phyloP scores from a whole-genome alignment of 208 protist species.

The Endotrypanum monterogeii region DNA sequence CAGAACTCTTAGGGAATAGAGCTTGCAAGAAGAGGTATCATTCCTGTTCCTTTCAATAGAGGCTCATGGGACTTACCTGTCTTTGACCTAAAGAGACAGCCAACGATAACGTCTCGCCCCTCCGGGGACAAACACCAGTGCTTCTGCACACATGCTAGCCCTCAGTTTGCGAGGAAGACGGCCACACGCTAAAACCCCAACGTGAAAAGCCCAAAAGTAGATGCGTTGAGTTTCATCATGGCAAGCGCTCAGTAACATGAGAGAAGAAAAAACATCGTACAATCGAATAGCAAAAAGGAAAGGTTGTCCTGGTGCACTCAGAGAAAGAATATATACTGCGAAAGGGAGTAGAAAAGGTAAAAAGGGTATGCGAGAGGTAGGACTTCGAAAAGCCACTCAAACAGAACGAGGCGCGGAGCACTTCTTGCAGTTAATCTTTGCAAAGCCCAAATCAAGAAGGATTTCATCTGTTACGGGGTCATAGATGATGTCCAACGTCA shows the following conservation, averaged over 20 bases:
- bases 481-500: conserved; percentile 51
- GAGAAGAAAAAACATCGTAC: neutral
- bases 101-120: neutral
- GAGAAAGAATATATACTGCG: neutral
- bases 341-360: conserved; percentile 9
- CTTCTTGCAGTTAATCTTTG: conserved; percentile 46
- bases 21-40: neutral
- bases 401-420: conserved; percentile 19
- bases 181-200: neutral
- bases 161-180: neutral
- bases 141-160: neutral
- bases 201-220: neutral
- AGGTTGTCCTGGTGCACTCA: neutral
- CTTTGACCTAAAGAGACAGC: neutral
- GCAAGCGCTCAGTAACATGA: neutral
- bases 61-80: neutral
- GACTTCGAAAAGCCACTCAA: neutral
- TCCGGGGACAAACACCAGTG: neutral
- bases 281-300: neutral
- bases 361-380: neutral
- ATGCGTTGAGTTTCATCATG: neutral
- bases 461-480: conserved; percentile 45
- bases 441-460: conserved; percentile 57
- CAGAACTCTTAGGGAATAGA: neutral
- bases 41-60: neutral